Base-by-base conservation (phyloP, 73 alveolate species). In the Breviolum minutum region DNA sequence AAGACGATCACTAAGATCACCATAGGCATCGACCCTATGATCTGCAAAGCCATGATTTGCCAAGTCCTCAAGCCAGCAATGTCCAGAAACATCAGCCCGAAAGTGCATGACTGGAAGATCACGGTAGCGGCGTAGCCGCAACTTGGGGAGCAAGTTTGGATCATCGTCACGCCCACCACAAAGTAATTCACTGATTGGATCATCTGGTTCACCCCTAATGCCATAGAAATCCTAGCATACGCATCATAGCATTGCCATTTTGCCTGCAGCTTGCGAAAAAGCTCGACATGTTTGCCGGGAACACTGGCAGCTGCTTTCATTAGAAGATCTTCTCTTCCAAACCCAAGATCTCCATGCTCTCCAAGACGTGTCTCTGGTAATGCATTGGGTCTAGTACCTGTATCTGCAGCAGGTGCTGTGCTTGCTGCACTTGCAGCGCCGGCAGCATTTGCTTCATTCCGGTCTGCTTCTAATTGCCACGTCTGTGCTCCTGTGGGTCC, bases 161-260 rank as follows among this genome's bases (percentile, higher is more conserved):
- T 91, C 97, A 91, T 91, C 60, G 97, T 91, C 71, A 26, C 84
- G 22, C 97, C 97, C 5, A 91, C 97, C 97, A 91, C 97, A 63
- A 91, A 91, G 97, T 91, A 91, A 62, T 91, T 91, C 97, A 91
- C 97, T 22, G 97, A 91, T 63, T 91, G 97, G 88, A 91, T 62
- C 69, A 76, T 60, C 91, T 92, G 98, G 80, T 92, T 73, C 91
- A 92, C 98, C 20, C 98, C 98, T 32, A 92, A 54, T 4, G 98
- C 88, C 98, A 92, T 92, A 24, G 91, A 92, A 63, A 92, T 61
- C 62, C 98, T 89, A 17, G 98, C 79, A 48, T 92, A 92, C 54
- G 98, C 98, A 64, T 92, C 98, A 64, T 92, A 92, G 91, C 98
- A 92, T 68, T 92, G 98, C 98, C 98, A 92, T 90, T 92, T 92